These are phyloP conservation scores for Lentinula raphanica DNA, from an alignment of 768 basidiomycete genomes.

Conservation along the genomic window DNA sequence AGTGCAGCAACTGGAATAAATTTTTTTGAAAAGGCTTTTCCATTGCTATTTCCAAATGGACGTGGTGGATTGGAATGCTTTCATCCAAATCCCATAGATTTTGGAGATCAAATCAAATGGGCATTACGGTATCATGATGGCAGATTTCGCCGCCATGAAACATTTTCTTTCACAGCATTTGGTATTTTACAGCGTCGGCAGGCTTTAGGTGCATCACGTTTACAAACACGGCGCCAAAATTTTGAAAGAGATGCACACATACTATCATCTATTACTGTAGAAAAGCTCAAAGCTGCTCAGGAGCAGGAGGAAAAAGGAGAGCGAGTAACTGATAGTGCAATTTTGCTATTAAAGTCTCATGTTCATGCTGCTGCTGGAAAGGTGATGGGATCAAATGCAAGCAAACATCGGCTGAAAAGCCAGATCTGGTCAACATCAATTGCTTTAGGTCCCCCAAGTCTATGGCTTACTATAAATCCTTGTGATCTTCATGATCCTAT, in stretches of 20 bases:
- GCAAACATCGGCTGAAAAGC: slow-evolving; percentile 11
- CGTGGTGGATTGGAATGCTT: not conserved
- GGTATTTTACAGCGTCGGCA: slow-evolving; percentile 25
- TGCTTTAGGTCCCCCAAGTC: slow-evolving; percentile 18
- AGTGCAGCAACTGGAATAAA: slow-evolving; percentile 15
- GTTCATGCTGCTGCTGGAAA: slow-evolving; percentile 18
- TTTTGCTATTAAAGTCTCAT: slow-evolving; percentile 20
- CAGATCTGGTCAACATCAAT: slow-evolving; percentile 26
- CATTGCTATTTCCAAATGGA: slow-evolving; percentile 7
- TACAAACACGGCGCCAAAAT: slow-evolving; percentile 26
- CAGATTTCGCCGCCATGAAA: slow-evolving; percentile 25
- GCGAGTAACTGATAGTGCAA: slow-evolving; percentile 19
- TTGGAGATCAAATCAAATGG: slow-evolving; percentile 24
- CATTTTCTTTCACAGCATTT: slow-evolving; percentile 28
- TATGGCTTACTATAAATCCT: slow-evolving; percentile 41
- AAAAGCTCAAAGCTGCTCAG: slow-evolving; percentile 25
- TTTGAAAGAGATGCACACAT: slow-evolving; percentile 19
- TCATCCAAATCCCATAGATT: not conserved
- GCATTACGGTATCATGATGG: slow-evolving; percentile 22
- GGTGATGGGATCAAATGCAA: slow-evolving; percentile 31
- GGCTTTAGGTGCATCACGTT: slow-evolving; percentile 18
- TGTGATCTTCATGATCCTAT: slow-evolving; percentile 36
- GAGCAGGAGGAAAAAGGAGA: slow-evolving; percentile 25
- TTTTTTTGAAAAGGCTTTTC: slow-evolving; percentile 14
- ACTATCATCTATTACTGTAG: slow-evolving; percentile 19